A percentile compares a stretch with the other conserved stretches of the same genome.
These are phyloP conservation scores for Cucurbita maxima DNA, from an alignment of 306 rosid genomes.

Conservation along the genomic window DNA sequence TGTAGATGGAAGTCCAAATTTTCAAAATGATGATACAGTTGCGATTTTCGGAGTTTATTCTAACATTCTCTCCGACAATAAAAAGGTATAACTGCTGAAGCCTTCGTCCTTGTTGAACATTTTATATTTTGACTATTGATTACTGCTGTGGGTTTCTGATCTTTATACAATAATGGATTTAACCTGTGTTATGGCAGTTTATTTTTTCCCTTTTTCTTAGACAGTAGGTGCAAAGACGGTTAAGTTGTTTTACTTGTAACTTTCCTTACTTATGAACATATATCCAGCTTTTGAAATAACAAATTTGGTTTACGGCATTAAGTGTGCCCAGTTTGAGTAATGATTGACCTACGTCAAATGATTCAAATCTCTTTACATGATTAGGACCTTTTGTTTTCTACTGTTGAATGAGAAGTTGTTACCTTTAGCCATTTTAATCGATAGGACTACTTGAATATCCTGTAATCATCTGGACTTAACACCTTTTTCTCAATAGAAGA, in stretches of 20 bases:
- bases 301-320: not conserved
- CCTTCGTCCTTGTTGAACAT: not conserved
- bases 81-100: conserved; percentile 1
- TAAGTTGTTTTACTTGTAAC: not conserved
- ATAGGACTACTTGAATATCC: not conserved
- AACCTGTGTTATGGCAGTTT: not conserved
- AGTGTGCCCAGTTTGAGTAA: not conserved
- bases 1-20: not conserved
- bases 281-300: not conserved
- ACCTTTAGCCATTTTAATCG: not conserved
- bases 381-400: not conserved
- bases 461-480: not conserved
- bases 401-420: not conserved
- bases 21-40: not conserved
- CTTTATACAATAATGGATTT: not conserved
- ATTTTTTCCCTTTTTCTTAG: not conserved
- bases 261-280: not conserved
- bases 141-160: not conserved
- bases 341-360: not conserved
- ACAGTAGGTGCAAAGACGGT: not conserved
- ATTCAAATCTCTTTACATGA: not conserved
- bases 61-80: not conserved
- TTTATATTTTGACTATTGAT: not conserved
- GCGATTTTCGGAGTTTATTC: not conserved
- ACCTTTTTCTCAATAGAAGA: not conserved